A percentile compares a stretch with the other conserved stretches of the same genome.
These are phyloP conservation scores for Fraxinus albicans DNA, from an alignment of 305 asterid genomes.

Conservation along the genomic window DNA sequence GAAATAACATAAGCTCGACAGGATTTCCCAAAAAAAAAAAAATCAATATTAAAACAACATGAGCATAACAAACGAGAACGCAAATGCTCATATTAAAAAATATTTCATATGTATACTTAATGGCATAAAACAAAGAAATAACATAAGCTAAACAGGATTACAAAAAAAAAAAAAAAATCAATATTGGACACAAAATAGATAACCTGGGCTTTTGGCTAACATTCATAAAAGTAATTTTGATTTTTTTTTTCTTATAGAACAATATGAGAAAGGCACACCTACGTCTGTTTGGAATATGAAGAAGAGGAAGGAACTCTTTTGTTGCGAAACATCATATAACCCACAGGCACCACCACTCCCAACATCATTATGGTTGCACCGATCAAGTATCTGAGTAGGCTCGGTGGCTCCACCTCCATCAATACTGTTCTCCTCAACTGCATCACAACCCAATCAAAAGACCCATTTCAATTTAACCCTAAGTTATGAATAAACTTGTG, in stretches of 20 bases:
- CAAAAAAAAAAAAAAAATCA: background rate
- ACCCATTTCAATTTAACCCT: background rate
- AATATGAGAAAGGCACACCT: slow-evolving; percentile 68
- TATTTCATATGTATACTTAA: too few relatives aligned
- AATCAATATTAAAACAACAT: background rate
- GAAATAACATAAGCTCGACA: background rate
- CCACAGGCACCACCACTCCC: slow-evolving; percentile 92
- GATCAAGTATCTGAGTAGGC: slow-evolving; percentile 69
- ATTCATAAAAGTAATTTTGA: background rate
- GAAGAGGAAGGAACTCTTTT: slow-evolving; percentile 83
- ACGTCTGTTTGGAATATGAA: slow-evolving; percentile 96
- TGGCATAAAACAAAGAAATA: background rate
- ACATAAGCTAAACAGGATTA: background rate
- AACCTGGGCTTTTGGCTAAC: background rate
- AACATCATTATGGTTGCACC: slow-evolving; percentile 84
- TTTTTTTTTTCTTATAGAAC: background rate
- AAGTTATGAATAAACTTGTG: slow-evolving; percentile 5
- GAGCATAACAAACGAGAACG: background rate
- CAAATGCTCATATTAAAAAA: background rate
- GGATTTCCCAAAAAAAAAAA: too few relatives aligned
- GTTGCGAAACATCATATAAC: slow-evolving; percentile 93
- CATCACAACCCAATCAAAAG: slow-evolving; percentile 23
- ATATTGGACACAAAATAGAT: slow-evolving; percentile 13
- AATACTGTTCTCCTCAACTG: slow-evolving; percentile 56
- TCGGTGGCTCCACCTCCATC: slow-evolving; percentile 82